Evolutionary conservation across 192 early-diverging fungal genomes (phyloP).

Genomic region (Backusella mclennaniae): DNA sequence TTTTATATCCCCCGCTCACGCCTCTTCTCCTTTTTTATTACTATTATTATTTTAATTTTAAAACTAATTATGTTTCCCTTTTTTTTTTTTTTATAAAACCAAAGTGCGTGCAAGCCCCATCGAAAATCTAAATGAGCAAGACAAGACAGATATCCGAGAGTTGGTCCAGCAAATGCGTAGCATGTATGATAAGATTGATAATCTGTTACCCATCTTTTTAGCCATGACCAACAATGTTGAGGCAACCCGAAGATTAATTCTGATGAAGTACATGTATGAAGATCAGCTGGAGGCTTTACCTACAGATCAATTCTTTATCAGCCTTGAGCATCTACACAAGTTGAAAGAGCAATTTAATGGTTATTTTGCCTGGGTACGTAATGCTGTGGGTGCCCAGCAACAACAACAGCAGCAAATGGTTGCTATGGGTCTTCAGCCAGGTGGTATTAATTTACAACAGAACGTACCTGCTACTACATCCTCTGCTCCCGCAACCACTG

Average conservation of each 20-base stretch:
- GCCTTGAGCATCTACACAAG: constrained; percentile 42
- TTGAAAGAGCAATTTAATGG: constrained; percentile 45
- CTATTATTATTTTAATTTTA: no score
- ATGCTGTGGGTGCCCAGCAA: constrained; percentile 14
- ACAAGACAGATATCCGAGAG: constrained; percentile 44
- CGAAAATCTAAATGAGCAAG: constrained; percentile 38
- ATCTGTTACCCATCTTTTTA: constrained; percentile 47
- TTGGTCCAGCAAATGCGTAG: constrained; percentile 35
- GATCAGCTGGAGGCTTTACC: constrained; percentile 44
- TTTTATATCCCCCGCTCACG: background rate
- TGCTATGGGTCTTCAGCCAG: background rate
- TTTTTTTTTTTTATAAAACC: background rate
- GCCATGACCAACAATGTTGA: constrained; percentile 46
- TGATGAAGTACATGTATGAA: constrained; percentile 56
- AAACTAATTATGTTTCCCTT: background rate
- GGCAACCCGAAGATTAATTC: constrained; percentile 43
- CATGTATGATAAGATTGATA: constrained; percentile 47
- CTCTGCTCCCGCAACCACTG: background rate
- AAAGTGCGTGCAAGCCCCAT: constrained; percentile 32
- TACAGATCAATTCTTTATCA: constrained; percentile 45
- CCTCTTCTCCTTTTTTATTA: background rate
- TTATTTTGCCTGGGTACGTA: constrained; percentile 48
- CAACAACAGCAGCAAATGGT: constrained; percentile 18
- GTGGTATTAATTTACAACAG: constrained; percentile 12
- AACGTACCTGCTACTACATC: constrained; percentile 1